These are phyloP conservation scores for Hirschioporus abietinus DNA, from an alignment of 768 basidiomycete species.

Conservation along the genomic window DNA sequence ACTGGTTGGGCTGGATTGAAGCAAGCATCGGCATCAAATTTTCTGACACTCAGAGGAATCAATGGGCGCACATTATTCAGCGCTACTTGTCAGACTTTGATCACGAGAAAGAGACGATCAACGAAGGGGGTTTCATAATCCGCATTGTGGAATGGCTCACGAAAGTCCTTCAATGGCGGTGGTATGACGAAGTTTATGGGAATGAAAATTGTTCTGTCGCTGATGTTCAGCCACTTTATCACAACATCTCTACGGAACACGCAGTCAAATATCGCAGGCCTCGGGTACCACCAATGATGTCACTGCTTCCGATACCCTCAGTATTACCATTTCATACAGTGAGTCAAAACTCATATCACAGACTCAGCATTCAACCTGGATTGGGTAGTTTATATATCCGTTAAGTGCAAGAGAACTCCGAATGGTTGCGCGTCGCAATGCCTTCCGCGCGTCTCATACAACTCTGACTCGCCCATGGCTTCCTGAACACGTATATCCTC, in stretches of 20 bases:
- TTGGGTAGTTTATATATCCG: constrained; percentile 39
- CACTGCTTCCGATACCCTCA: constrained; percentile 30
- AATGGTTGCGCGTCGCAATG: constrained; percentile 42
- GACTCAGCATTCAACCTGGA: not conserved
- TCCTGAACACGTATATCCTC: constrained; percentile 32
- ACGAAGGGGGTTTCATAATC: constrained; percentile 40
- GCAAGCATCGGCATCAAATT: constrained; percentile 23
- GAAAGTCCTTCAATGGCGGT: constrained; percentile 35
- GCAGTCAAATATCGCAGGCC: constrained; percentile 12
- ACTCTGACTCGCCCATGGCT: constrained; percentile 36
- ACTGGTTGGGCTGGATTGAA: constrained; percentile 34
- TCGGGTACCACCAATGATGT: constrained; percentile 20
- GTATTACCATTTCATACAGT: constrained; percentile 48
- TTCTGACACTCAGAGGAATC: constrained; percentile 18
- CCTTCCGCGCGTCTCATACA: constrained; percentile 39
- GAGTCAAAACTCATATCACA: constrained; percentile 11
- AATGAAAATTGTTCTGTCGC: constrained; percentile 18
- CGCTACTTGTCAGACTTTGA: constrained; percentile 24
- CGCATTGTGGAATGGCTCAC: constrained; percentile 39
- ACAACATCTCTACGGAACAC: constrained; percentile 8
- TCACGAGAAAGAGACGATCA: constrained; percentile 19
- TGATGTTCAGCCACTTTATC: constrained; percentile 8
- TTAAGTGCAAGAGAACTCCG: constrained; percentile 35
- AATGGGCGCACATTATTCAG: constrained; percentile 28
- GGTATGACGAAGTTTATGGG: constrained; percentile 37